These are phyloP conservation scores for Massariosphaeria phaeospora DNA, from an alignment of 495 filamentous ascomycete genomes.

Conservation along the genomic window DNA sequence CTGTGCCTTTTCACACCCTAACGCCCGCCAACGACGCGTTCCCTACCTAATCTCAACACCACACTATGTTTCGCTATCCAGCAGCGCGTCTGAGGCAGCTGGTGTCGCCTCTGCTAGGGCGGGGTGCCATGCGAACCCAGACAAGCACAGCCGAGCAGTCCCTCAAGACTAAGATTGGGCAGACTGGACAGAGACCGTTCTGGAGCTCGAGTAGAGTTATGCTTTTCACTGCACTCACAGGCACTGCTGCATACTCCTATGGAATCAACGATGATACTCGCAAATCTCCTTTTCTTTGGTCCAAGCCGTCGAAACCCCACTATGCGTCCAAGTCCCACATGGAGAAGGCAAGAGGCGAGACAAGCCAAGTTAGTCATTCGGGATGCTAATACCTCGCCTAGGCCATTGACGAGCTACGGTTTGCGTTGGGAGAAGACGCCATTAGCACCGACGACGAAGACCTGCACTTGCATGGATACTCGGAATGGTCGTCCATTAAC, in stretches of 20 bases:
- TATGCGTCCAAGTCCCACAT: constrained; percentile 38
- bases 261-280: constrained; percentile 31
- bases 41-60: neutral
- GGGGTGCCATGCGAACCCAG: constrained; percentile 24
- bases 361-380: neutral
- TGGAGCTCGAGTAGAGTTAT: constrained; percentile 40
- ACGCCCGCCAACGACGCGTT: constrained; percentile 7
- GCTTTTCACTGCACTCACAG: constrained; percentile 38
- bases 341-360: constrained; percentile 34
- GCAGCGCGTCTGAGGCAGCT: constrained; percentile 20
- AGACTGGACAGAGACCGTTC: constrained; percentile 27
- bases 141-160: constrained; percentile 22
- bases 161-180: constrained; percentile 2
- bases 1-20: neutral
- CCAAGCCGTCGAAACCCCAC: constrained; percentile 15
- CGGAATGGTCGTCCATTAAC: constrained; percentile 84
- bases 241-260: constrained; percentile 35
- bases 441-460: constrained; percentile 83
- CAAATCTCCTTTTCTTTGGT: constrained; percentile 18
- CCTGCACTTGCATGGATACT: constrained; percentile 75
- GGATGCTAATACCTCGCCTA: constrained; percentile 26
- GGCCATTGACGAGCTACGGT: constrained; percentile 40
- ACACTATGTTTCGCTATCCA: constrained; percentile 28
- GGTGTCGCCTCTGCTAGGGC: constrained; percentile 27
- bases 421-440: constrained; percentile 58